Conservation (phyloP, 2,329 filamentous ascomycete species). For the Annulohypoxylon truncatum region DNA sequence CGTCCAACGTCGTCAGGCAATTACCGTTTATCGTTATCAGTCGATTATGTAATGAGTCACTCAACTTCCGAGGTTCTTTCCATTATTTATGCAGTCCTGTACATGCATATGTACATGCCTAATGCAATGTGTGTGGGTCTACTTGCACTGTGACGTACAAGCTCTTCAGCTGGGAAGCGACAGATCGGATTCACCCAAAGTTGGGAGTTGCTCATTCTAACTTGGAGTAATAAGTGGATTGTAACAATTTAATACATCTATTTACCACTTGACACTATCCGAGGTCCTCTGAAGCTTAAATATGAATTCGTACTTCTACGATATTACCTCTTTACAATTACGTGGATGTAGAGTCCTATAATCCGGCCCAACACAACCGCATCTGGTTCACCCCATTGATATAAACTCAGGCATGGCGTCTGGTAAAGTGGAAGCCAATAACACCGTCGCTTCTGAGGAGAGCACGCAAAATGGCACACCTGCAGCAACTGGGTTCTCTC, state of each 20-base stretch:
- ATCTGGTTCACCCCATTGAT: neutral
- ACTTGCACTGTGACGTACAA: conserved; percentile 25
- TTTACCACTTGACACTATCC: neutral
- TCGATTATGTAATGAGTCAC: conserved; percentile 15
- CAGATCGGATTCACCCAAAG: neutral
- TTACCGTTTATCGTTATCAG: conserved; percentile 27
- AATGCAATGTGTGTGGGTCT: conserved; percentile 7
- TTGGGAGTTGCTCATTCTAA: neutral
- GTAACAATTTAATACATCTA: neutral
- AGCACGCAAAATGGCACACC: conserved; percentile 14
- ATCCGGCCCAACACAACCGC: neutral
- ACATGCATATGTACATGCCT: neutral
- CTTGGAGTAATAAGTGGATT: neutral
- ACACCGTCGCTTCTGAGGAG: conserved; percentile 6
- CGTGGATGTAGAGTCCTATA: neutral
- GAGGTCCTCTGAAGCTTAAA: neutral
- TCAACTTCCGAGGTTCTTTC: neutral
- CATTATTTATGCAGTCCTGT: neutral
- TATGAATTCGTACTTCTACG: neutral
- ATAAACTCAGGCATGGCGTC: conserved; percentile 15
- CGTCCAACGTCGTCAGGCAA: conserved; percentile 17
- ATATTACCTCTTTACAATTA: neutral
- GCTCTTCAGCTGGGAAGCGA: conserved; percentile 4
- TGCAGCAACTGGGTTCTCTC: conserved; percentile 28
- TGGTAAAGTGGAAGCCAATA: neutral